phyloP scores from a whole-genome alignment of 345 rosid genomes.

The Sonneratia caseolaris region DNA sequence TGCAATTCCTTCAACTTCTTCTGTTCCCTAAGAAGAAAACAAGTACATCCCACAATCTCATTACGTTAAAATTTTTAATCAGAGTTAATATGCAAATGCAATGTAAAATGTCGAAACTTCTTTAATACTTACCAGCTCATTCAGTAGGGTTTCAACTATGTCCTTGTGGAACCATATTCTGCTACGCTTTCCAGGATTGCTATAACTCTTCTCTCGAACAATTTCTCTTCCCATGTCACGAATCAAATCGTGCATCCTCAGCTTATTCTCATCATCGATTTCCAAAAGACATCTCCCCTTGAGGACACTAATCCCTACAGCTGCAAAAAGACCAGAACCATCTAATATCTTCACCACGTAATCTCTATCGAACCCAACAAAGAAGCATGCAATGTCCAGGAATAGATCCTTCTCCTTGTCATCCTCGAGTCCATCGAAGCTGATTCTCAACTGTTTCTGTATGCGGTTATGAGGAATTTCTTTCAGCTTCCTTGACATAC shows the following conservation, averaged over 20 bases:
- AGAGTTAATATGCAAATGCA: too few species aligned
- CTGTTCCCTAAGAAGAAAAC: slow-evolving; percentile 2
- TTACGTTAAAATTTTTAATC: too few species aligned
- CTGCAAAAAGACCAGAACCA: neutral
- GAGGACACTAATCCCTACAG: neutral
- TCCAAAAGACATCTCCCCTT: neutral
- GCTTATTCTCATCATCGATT: neutral
- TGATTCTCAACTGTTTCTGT: neutral
- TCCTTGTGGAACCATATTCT: neutral
- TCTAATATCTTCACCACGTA: neutral
- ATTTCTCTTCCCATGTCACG: slow-evolving; percentile 2
- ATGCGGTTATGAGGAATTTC: neutral
- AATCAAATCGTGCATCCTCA: slow-evolving; percentile 3
- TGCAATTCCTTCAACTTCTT: neutral
- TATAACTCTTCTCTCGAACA: neutral
- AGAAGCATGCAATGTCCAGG: slow-evolving; percentile 14
- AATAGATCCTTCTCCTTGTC: neutral
- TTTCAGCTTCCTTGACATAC: neutral
- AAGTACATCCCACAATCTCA: too few species aligned
- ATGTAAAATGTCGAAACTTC: too few species aligned
- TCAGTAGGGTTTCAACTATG: too few species aligned
- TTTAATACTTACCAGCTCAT: too few species aligned
- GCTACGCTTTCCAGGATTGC: neutral
- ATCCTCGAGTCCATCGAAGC: neutral
- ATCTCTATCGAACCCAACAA: neutral